These are phyloP conservation scores for Epicoccum nigrum DNA, from an alignment of 2,329 filamentous ascomycete genomes.

Conservation along the genomic window DNA sequence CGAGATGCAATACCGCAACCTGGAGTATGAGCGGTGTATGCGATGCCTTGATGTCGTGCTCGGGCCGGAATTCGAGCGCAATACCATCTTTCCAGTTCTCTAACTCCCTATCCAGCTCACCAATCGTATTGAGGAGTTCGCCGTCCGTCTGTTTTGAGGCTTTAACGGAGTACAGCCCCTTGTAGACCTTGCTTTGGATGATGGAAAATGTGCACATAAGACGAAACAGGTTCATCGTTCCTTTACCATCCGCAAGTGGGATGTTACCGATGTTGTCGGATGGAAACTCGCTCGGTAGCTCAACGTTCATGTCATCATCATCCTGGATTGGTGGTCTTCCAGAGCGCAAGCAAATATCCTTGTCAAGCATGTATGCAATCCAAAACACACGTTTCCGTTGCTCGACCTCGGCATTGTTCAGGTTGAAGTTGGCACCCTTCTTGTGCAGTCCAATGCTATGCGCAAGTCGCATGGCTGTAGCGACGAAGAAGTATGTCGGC, in stretches of 20 bases:
- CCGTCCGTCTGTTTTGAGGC: conserved; percentile 91
- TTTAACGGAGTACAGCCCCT: conserved; percentile 87
- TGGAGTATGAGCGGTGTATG: conserved; percentile 94
- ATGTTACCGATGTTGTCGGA: conserved; percentile 94
- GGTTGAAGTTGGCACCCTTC: conserved; percentile 86
- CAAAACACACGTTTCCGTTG: conserved; percentile 81
- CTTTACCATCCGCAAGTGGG: conserved; percentile 82
- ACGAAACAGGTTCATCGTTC: conserved; percentile 93
- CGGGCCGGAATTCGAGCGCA: conserved; percentile 93
- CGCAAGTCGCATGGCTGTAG: conserved; percentile 85
- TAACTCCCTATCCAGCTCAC: conserved; percentile 80
- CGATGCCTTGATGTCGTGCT: conserved; percentile 91
- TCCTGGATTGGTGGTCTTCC: conserved; percentile 74
- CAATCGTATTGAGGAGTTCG: conserved; percentile 92
- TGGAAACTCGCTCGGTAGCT: conserved; percentile 88
- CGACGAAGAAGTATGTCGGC: conserved; percentile 87
- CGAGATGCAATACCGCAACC: conserved; percentile 91
- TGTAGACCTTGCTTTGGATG: conserved; percentile 95
- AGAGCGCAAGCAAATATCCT: conserved; percentile 75
- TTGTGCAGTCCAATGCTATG: conserved; percentile 97
- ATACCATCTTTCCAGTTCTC: conserved; percentile 98
- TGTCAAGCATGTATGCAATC: conserved; percentile 77
- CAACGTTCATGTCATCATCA: conserved; percentile 91
- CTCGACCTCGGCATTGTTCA: conserved; percentile 93
- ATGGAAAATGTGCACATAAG: conserved; percentile 89